These are phyloP conservation scores for Tephrocybe sp. DNA, from an alignment of 768 basidiomycete species.

Conservation along the genomic window DNA sequence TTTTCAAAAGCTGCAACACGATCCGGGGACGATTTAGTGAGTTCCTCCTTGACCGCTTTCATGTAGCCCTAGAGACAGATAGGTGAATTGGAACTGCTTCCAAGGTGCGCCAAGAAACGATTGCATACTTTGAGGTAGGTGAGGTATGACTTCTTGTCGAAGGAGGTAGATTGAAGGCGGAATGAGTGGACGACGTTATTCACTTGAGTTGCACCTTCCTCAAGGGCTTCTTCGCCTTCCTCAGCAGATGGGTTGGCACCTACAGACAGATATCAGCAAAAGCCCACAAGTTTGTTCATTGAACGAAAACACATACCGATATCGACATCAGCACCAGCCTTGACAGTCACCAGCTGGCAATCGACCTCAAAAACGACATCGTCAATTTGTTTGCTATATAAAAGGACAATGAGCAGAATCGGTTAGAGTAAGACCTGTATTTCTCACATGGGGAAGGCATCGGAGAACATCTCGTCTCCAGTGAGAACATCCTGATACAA, in stretches of 20 bases:
- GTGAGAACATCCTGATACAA: slow-evolving; percentile 72
- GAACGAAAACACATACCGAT: slow-evolving; percentile 60
- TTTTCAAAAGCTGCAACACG: slow-evolving; percentile 79
- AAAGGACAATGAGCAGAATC: slow-evolving; percentile 8
- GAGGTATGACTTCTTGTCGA: slow-evolving; percentile 90
- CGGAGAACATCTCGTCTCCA: slow-evolving; percentile 90
- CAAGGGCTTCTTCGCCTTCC: slow-evolving; percentile 77
- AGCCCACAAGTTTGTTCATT: neutral
- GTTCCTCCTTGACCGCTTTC: slow-evolving; percentile 79
- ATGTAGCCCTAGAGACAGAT: slow-evolving; percentile 80
- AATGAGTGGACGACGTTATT: slow-evolving; percentile 94
- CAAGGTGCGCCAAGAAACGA: neutral
- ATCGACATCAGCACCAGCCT: slow-evolving; percentile 77
- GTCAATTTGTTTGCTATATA: slow-evolving; percentile 70
- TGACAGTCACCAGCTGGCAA: slow-evolving; percentile 66
- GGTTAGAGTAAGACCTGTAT: slow-evolving; percentile 10
- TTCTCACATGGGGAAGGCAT: slow-evolving; percentile 82
- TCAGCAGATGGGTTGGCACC: slow-evolving; percentile 94
- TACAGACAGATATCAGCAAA: slow-evolving; percentile 23
- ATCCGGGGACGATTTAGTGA: slow-evolving; percentile 52
- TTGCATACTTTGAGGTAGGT: slow-evolving; percentile 72
- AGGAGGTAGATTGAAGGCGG: slow-evolving; percentile 76
- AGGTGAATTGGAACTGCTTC: neutral
- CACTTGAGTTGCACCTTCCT: slow-evolving; percentile 70
- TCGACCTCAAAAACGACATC: slow-evolving; percentile 86